phyloP scores from a whole-genome alignment of 352 stramenopile species.

The Aphanomyces astaci region DNA sequence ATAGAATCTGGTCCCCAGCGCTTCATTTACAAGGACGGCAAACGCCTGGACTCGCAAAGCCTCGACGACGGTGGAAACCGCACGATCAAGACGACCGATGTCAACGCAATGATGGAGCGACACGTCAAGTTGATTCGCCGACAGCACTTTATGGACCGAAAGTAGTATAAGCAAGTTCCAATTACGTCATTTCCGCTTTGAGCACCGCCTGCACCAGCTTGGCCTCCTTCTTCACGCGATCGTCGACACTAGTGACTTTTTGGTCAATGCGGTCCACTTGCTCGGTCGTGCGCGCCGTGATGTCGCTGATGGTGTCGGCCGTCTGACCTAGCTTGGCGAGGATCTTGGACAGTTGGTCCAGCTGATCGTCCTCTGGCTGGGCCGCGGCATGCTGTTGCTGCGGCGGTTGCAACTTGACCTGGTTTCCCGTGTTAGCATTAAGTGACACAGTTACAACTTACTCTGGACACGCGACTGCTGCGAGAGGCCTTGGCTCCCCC shows the following conservation, averaged over 20 bases:
- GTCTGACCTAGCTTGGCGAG: conserved; percentile 66
- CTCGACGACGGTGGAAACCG: conserved; percentile 41
- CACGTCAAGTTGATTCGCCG: conserved; percentile 71
- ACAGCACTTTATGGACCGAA: conserved; percentile 83
- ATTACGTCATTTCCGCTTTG: not conserved
- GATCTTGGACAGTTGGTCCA: conserved; percentile 49
- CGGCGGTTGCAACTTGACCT: not conserved
- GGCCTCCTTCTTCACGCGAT: conserved; percentile 58
- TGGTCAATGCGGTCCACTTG: conserved; percentile 68
- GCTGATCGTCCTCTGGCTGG: conserved; percentile 29
- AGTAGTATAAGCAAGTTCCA: conserved; percentile 27
- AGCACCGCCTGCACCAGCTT: conserved; percentile 27
- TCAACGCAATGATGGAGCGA: conserved; percentile 55
- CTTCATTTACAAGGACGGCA: conserved; percentile 75
- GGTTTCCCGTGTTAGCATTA: not conserved
- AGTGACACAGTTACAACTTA: conserved; percentile 1
- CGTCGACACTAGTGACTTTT: conserved; percentile 52
- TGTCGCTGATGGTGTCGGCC: conserved; percentile 52
- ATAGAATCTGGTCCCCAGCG: conserved; percentile 60
- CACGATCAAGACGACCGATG: conserved; percentile 63
- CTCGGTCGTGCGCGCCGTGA: conserved; percentile 56
- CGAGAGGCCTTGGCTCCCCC: not conserved
- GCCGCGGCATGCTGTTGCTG: not conserved
- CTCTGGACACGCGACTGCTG: not conserved
- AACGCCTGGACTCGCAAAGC: conserved; percentile 44